Percentiles rank a stretch among this genome's conserved stretches.
These are phyloP conservation scores for Fusarium goolgardi DNA, from an alignment of 2,329 filamentous ascomycete species.

Conservation along the genomic window DNA sequence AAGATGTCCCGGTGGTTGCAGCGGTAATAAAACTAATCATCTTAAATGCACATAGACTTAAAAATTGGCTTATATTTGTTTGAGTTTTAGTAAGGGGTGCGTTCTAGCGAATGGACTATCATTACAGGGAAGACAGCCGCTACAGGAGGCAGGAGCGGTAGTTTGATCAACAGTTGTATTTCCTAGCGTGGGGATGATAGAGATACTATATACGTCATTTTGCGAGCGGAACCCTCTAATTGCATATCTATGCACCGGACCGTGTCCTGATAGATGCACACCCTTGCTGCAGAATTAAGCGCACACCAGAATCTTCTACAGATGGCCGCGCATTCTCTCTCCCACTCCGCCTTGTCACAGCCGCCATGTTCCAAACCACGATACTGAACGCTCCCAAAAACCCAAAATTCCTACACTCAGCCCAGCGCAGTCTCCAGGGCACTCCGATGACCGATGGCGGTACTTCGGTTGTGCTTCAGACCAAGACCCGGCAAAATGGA, in stretches of 20 bases:
- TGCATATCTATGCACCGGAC: conserved; percentile 9
- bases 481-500: conserved; percentile 1
- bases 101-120: background rate
- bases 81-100: conserved; percentile 37
- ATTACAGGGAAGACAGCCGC: conserved; percentile 7
- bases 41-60: conserved; percentile 31
- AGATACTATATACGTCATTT: conserved; percentile 6
- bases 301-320: background rate
- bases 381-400: background rate
- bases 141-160: conserved; percentile 6
- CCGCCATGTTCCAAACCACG: background rate
- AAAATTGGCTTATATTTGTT: conserved; percentile 43
- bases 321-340: background rate
- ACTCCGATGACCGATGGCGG: conserved; percentile 12
- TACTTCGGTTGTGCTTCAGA: conserved; percentile 32
- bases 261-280: conserved; percentile 13
- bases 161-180: conserved; percentile 25
- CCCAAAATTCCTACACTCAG: too few species aligned
- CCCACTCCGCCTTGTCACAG: conserved; percentile 13
- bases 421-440: conserved; percentile 8
- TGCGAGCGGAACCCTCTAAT: conserved; percentile 2
- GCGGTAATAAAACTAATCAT: conserved; percentile 25
- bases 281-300: background rate
- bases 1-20: conserved; percentile 2
- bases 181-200: conserved; percentile 3